Evolutionary conservation across 805 yeast species (phyloP).

Genomic region (Metschnikowia noctiluminum): DNA sequence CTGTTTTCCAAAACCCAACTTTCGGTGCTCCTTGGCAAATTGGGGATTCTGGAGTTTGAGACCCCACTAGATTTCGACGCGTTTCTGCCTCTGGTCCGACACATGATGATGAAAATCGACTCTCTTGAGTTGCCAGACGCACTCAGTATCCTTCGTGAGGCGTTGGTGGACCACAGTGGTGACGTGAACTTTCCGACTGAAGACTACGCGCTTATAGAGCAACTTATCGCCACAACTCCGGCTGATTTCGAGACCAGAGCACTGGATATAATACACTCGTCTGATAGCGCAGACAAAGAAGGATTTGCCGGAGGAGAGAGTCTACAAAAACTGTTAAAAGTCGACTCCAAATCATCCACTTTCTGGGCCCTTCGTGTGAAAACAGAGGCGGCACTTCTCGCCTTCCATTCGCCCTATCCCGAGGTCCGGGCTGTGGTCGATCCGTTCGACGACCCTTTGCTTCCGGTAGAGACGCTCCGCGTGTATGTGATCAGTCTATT

Average conservation of each 20-base stretch:
- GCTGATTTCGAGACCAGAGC: constrained; percentile 6
- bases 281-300: background rate
- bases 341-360: background rate
- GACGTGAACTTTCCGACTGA: constrained; percentile 34
- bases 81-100: constrained; percentile 12
- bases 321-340: background rate
- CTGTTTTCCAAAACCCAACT: constrained; percentile 4
- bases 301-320: background rate
- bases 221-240: constrained; percentile 19
- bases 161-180: constrained; percentile 28
- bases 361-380: constrained; percentile 32
- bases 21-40: constrained; percentile 9
- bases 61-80: constrained; percentile 2
- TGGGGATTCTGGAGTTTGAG: constrained; percentile 11
- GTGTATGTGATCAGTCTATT: constrained; percentile 52
- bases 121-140: constrained; percentile 23
- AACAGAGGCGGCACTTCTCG: constrained; percentile 42
- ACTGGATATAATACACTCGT: background rate
- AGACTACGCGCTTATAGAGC: constrained; percentile 26
- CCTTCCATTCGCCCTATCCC: constrained; percentile 55
- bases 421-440: constrained; percentile 67
- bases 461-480: constrained; percentile 52
- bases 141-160: constrained; percentile 30
- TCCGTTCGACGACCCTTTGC: constrained; percentile 48
- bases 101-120: constrained; percentile 31